Evolutionary conservation across 2,329 filamentous ascomycete species (phyloP).

Genomic region (Apiospora rasikravindrae): DNA sequence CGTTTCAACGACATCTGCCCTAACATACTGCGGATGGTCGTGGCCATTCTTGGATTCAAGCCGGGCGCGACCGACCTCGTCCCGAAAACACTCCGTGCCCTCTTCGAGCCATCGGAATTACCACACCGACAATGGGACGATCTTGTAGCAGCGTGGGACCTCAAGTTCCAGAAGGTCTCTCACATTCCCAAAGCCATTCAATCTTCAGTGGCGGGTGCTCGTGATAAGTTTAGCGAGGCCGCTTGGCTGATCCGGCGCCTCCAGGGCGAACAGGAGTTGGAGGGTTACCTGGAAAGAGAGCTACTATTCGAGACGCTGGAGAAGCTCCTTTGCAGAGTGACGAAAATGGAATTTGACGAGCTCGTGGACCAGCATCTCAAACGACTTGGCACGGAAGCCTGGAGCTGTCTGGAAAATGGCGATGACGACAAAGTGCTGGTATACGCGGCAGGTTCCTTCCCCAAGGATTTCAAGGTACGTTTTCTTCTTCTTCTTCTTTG

Average conservation of each 20-base stretch:
- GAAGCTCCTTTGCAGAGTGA: not conserved
- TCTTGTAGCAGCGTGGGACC: not conserved
- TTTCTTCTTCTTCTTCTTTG: not conserved
- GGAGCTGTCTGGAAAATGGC: not conserved
- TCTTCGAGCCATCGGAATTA: not conserved
- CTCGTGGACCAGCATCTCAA: not conserved
- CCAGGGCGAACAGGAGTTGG: no score
- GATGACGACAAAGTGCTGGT: not conserved
- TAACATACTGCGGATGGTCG: not conserved
- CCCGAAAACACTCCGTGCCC: not conserved
- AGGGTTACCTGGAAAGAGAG: not conserved
- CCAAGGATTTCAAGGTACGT: not conserved
- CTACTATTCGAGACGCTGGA: not conserved
- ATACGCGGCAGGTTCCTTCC: not conserved
- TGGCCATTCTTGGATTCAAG: conserved; percentile 15
- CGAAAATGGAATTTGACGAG: not conserved
- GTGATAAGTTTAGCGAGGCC: not conserved
- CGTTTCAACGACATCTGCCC: not conserved
- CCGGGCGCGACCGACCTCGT: not conserved
- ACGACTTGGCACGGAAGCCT: not conserved
- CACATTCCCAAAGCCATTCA: not conserved
- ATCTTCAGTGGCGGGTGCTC: not conserved
- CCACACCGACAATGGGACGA: not conserved
- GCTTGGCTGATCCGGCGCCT: not conserved
- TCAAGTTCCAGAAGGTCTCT: not conserved